Evolutionary conservation across 495 filamentous ascomycete species (phyloP).

Genomic region (Penicillium waksmanii): DNA sequence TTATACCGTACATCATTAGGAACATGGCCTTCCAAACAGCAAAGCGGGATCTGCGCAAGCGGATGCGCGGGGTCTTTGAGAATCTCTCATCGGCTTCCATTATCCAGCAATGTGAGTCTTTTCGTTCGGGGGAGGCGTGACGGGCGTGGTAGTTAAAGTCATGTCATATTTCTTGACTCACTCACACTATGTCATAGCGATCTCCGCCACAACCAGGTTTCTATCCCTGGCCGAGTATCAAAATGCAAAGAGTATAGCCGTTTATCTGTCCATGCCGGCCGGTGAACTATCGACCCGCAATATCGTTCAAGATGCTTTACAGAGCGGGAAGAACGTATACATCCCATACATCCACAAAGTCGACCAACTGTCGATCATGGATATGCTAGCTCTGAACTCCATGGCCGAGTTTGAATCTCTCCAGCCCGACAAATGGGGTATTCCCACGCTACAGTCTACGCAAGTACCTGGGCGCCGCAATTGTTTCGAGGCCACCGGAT

Average conservation of each 20-base stretch:
- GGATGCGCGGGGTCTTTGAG: conserved; percentile 67
- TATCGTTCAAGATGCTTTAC: conserved; percentile 80
- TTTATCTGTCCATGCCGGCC: conserved; percentile 91
- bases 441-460: conserved; percentile 71
- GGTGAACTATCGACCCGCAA: conserved; percentile 80
- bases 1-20: background rate
- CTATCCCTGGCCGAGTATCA: conserved; percentile 67
- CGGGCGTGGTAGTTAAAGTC: background rate
- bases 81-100: conserved; percentile 60
- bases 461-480: conserved; percentile 67
- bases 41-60: conserved; percentile 73
- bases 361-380: conserved; percentile 71
- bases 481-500: conserved; percentile 63
- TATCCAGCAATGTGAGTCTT: conserved; percentile 64
- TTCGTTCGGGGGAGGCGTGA: background rate
- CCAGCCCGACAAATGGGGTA: conserved; percentile 84
- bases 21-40: conserved; percentile 60
- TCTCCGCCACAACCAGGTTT: conserved; percentile 58
- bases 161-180: background rate
- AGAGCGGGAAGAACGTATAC: conserved; percentile 79
- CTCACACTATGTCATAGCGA: conserved; percentile 48
- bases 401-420: conserved; percentile 76
- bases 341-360: conserved; percentile 83
- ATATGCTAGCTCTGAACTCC: conserved; percentile 82
- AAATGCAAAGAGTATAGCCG: conserved; percentile 71